Evolutionary conservation across 306 rosid species (phyloP).

Genomic region (Albizia julibrissin): DNA sequence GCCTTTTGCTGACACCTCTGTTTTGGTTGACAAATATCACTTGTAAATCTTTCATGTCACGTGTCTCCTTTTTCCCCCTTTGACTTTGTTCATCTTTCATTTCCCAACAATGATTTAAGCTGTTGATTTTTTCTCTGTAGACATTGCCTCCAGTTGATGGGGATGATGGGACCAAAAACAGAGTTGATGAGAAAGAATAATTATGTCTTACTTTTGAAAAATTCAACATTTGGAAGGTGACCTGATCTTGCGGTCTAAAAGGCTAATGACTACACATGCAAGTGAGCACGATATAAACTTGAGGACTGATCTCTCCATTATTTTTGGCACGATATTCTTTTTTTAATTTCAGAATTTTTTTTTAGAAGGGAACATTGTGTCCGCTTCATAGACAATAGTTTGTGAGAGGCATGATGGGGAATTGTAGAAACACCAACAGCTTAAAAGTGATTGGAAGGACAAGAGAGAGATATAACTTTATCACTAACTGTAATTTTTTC

Average conservation of each 20-base stretch:
- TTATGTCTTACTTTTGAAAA: constrained; percentile 2
- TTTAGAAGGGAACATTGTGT: constrained; percentile 11
- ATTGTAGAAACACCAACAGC: neutral
- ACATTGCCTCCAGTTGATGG: constrained; percentile 43
- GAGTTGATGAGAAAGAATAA: constrained; percentile 36
- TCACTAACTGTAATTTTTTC: neutral
- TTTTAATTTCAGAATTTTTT: constrained; percentile 1
- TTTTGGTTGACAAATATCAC: constrained; percentile 1
- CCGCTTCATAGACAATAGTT: neutral
- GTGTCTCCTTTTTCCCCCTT: neutral
- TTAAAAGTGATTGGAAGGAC: neutral
- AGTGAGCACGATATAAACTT: neutral
- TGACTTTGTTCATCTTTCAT: constrained; percentile 5
- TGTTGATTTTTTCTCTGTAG: constrained; percentile 31
- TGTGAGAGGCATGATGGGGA: neutral
- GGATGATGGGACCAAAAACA: constrained; percentile 37
- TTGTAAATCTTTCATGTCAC: neutral
- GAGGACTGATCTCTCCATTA: constrained; percentile 20
- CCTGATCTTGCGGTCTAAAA: constrained; percentile 1
- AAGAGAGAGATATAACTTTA: neutral
- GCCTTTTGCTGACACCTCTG: neutral
- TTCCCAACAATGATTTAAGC: constrained; percentile 1
- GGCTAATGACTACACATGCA: neutral
- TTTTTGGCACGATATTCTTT: neutral
- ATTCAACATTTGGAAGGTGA: neutral